Base-by-base conservation (phyloP, 148 eudicot genomes). In the Euryodendron excelsum region DNA sequence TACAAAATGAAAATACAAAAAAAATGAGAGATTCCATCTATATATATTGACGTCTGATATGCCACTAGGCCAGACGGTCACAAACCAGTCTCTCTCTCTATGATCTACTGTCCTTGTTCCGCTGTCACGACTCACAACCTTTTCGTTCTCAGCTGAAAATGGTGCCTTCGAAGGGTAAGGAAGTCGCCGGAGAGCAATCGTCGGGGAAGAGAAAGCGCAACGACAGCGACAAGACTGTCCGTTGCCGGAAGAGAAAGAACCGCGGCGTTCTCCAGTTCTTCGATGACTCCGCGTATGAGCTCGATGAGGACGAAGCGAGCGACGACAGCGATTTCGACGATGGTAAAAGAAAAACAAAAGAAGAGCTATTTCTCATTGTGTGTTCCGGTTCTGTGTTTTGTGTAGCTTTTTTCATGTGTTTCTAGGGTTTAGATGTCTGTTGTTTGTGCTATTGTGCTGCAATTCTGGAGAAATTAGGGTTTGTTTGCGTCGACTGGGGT, bases 81-180 rank as follows among this genome's bases (percentile, higher is more conserved):
- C n/a, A n/a, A n/a, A n/a, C n/a, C n/a, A 15, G 44, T 18, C 69
- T 34, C 69, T 13, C 69, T 34, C 11, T 15, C 67, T 62, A 6
- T 61, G 17, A 21, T 31, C 30, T 20, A 27, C 18, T 12, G 15
- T 28, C 65, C 13, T 28, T 30, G 33, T 5, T 17, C 4, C 34
- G 27, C 65, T 28, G 65, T n/a, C n/a, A n/a, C n/a, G n/a, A n/a
- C n/a, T 61, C 30, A 67, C 72, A n/a, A 25, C 33, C n/a, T 37
- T 58, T 13, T 27, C 1, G 52, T 23, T 59, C 15, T 15, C 21
- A 4, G 58, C 33, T 30, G 69, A 78, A 44, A 78, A 91, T 91
- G 96, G 80, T 82, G 81, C 84, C 88, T 23, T 20, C 15, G 5
- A 92, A 90, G 80, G 96, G 96, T 3, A 91, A 91, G 66, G 91